A percentile compares a stretch with the other conserved stretches of the same genome.
Conservation (phyloP, 331 rosid genomes). For the Malus hybrid region DNA sequence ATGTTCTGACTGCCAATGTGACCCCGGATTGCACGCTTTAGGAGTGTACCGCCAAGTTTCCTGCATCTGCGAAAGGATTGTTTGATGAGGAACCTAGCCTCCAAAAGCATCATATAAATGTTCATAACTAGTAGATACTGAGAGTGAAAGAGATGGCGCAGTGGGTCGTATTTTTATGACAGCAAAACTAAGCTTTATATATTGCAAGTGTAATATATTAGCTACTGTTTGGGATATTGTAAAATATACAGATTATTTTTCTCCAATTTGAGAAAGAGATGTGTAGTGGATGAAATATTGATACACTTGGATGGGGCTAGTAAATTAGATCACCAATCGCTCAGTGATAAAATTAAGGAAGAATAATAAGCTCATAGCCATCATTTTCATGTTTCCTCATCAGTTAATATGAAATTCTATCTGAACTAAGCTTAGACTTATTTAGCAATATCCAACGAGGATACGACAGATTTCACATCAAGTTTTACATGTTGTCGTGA, state of each 20-base stretch:
- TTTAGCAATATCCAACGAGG: background rate
- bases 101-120: slow-evolving; percentile 7
- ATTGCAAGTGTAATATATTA: background rate
- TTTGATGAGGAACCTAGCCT: slow-evolving; percentile 10
- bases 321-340: background rate
- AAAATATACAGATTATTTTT: background rate
- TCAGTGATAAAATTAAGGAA: background rate
- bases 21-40: slow-evolving; percentile 10
- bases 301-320: background rate
- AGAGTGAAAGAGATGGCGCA: background rate
- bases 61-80: slow-evolving; percentile 8
- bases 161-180: background rate
- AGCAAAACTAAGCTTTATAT: background rate
- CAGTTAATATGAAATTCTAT: background rate
- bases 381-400: background rate
- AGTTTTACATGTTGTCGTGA: too few relatives aligned
- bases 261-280: background rate
- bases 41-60: slow-evolving; percentile 16
- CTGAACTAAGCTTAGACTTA: too few relatives aligned
- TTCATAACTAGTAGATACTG: background rate
- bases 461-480: too few relatives aligned
- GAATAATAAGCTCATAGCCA: background rate
- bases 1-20: slow-evolving; percentile 2
- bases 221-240: background rate
- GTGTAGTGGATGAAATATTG: background rate